Evolutionary conservation across 2,329 filamentous ascomycete species (phyloP).

Genomic region (Myriosclerotinia duriaeana): DNA sequence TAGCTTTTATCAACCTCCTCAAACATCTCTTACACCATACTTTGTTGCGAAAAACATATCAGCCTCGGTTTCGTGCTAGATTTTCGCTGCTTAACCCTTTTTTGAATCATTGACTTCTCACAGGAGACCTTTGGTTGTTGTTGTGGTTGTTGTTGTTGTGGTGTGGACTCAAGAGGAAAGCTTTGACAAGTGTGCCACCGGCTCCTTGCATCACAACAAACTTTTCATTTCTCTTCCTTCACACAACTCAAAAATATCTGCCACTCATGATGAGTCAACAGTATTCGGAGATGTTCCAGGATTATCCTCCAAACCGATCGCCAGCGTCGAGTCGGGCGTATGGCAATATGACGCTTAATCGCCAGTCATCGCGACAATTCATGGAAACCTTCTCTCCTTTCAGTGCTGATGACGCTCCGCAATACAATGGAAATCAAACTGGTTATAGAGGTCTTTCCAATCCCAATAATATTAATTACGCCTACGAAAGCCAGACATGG

Average conservation of each 20-base stretch:
- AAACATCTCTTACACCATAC: too few species aligned
- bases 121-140: conserved; percentile 2
- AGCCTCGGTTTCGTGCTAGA: too few species aligned
- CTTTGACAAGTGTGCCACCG: conserved; percentile 38
- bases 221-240: conserved; percentile 24
- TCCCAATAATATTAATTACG: conserved; percentile 48
- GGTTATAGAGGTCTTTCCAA: conserved; percentile 34
- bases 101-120: background rate
- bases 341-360: conserved; percentile 62
- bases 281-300: conserved; percentile 70
- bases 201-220: conserved; percentile 39
- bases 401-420: conserved; percentile 62
- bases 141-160: too few species aligned
- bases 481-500: conserved; percentile 79
- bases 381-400: conserved; percentile 65
- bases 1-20: too few species aligned
- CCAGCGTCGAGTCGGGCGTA: conserved; percentile 69
- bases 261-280: conserved; percentile 50
- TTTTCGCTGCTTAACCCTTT: conserved; percentile 32
- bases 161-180: conserved; percentile 30
- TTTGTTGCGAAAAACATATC: too few species aligned
- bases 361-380: conserved; percentile 74
- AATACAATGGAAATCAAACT: conserved; percentile 50
- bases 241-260: conserved; percentile 20
- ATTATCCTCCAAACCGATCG: conserved; percentile 68